Percentiles rank a stretch among this genome's conserved stretches.
Evolutionary conservation across 1,284 basidiomycete species (phyloP).

Genomic region (Cryptococcus sp.): DNA sequence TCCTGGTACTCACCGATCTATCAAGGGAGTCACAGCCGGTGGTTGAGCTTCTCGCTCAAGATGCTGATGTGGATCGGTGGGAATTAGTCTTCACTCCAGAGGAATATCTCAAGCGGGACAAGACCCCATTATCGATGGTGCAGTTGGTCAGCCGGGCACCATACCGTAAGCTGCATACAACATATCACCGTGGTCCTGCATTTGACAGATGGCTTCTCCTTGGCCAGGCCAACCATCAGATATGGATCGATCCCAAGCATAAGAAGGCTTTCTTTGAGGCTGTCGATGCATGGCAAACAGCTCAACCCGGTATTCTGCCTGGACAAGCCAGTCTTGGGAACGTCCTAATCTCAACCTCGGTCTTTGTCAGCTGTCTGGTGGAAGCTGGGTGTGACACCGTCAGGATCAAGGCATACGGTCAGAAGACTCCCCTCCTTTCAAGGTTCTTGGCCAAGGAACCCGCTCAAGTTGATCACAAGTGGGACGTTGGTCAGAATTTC

Average conservation of each 20-base stretch:
- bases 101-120: slow-evolving; percentile 3
- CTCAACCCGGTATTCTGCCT: neutral
- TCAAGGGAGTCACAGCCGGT: too few species aligned
- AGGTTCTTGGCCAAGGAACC: neutral
- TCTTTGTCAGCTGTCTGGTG: neutral
- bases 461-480: neutral
- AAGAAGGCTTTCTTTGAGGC: slow-evolving; percentile 4
- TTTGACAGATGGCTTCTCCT: slow-evolving; percentile 7
- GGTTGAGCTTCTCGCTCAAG: too few species aligned
- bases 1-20: too few species aligned
- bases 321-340: slow-evolving; percentile 1
- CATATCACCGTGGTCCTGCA: slow-evolving; percentile 3
- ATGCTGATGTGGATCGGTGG: neutral
- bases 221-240: slow-evolving; percentile 3
- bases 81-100: slow-evolving; percentile 5
- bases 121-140: neutral
- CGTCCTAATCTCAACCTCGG: neutral
- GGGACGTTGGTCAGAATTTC: too few species aligned
- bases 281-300: neutral
- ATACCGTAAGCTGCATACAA: slow-evolving; percentile 1
- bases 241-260: slow-evolving; percentile 4
- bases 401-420: too few species aligned
- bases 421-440: neutral
- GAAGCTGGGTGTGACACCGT: too few species aligned
- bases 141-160: neutral